Evolutionary conservation across 192 early-diverging fungal species (phyloP), one percentile per base, ranked within the genome.

Genomic region (Linderina pennispora): DNA sequence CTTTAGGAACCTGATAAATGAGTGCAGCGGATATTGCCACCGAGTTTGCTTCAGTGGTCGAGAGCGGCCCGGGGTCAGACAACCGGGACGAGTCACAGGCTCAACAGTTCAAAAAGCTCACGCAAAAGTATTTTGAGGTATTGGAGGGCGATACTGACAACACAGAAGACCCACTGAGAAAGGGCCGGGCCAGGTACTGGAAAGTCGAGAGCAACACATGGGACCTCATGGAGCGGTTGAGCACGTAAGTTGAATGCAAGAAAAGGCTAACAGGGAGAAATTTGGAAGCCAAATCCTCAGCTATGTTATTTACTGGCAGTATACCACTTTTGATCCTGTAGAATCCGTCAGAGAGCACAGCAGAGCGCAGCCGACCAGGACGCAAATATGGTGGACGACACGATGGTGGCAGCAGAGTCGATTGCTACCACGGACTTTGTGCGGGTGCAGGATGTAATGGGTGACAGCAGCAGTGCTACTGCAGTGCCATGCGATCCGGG

Each of bases 201-300:
- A 50, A 45, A 18, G 16, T 62, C 0, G 74, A 71, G 39, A 45
- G 62, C 48, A 55, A 31, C 32, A 76, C 74, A 2, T 76, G 74
- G 74, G 60, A 76, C 16, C 48, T 76, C 14, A 8, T 76, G 7
- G 60, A 53, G 19, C 46, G 69, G n/a, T n/a, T n/a, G n/a, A n/a
- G n/a, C n/a, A n/a, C n/a, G n/a, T n/a, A n/a, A n/a, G n/a, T n/a
- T n/a, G n/a, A n/a, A n/a, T n/a, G n/a, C n/a, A n/a, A n/a, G n/a
- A n/a, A n/a, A n/a, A n/a, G n/a, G n/a, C n/a, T n/a, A n/a, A n/a
- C n/a, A n/a, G n/a, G n/a, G n/a, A n/a, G n/a, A n/a, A n/a, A n/a
- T n/a, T n/a, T n/a, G n/a, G n/a, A n/a, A n/a, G n/a, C n/a, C n/a
- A n/a, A n/a, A n/a, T n/a, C n/a, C n/a, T n/a, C n/a, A n/a, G n/a